Percentiles rank a stretch among this genome's conserved stretches.
Evolutionary conservation across 345 rosid species (phyloP).

Genomic region (Linum usitatissimum): DNA sequence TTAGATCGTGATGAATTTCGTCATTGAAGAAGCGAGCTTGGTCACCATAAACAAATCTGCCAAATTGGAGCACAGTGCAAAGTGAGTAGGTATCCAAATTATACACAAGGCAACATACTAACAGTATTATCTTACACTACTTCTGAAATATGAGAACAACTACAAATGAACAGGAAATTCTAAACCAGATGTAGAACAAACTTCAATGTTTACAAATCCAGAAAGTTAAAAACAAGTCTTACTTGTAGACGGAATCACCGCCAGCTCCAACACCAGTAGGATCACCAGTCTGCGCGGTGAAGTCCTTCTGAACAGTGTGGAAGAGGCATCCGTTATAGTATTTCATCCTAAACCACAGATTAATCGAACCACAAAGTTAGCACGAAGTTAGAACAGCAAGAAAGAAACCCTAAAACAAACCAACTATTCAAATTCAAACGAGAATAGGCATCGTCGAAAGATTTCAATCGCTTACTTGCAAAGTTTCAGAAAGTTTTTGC

Average conservation of each 20-base stretch:
- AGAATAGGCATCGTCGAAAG: not conserved
- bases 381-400: not conserved
- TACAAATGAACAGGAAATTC: not conserved
- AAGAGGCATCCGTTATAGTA: constrained; percentile 83
- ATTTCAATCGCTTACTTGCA: constrained; percentile 43
- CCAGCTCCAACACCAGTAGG: constrained; percentile 76
- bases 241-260: constrained; percentile 89
- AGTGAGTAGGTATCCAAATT: not conserved
- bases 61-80: constrained; percentile 10
- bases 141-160: constrained; percentile 2
- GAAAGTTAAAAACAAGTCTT: constrained; percentile 13
- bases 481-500: constrained; percentile 89
- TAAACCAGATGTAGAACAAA: not conserved
- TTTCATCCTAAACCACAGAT: constrained; percentile 46
- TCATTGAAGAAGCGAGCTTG: constrained; percentile 86
- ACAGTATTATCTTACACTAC: not conserved
- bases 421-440: not conserved
- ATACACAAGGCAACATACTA: not conserved
- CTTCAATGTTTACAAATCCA: no score
- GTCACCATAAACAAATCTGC: constrained; percentile 72
- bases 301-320: constrained; percentile 86
- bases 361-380: not conserved
- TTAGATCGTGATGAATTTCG: constrained; percentile 79
- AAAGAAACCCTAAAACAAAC: not conserved
- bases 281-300: constrained; percentile 71